Evolutionary conservation across 139 green algal genomes (phyloP).

Genomic region (Coelastrella sp.): DNA sequence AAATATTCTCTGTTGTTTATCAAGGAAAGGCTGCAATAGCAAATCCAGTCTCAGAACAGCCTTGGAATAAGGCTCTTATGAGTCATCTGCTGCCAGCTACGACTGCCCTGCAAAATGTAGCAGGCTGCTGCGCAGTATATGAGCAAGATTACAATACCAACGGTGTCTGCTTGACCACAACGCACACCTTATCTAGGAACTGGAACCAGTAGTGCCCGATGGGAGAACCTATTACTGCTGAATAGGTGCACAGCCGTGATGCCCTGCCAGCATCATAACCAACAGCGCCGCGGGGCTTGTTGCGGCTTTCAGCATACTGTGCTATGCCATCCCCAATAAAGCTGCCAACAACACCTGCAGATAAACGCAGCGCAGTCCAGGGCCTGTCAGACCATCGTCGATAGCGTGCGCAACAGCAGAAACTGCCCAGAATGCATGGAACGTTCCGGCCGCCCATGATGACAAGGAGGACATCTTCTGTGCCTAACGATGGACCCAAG

Average conservation of each 20-base stretch:
- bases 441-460: too few species aligned
- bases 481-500: too few species aligned
- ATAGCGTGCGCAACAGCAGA: background rate
- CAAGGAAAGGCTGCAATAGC: too few species aligned
- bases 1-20: too few species aligned
- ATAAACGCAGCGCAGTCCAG: background rate
- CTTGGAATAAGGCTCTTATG: too few species aligned
- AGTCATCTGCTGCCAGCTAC: too few species aligned
- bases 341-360: slow-evolving; percentile 61
- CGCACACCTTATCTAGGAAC: slow-evolving; percentile 63
- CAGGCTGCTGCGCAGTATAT: too few species aligned
- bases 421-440: background rate
- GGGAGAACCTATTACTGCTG: slow-evolving; percentile 52
- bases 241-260: slow-evolving; percentile 53
- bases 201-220: slow-evolving; percentile 66
- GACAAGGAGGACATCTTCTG: too few species aligned
- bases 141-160: too few species aligned
- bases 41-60: too few species aligned
- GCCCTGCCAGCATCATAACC: slow-evolving; percentile 54
- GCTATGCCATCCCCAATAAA: slow-evolving; percentile 66
- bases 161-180: background rate
- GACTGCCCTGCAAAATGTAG: too few species aligned
- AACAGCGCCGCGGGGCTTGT: background rate
- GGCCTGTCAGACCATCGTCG: background rate
- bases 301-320: slow-evolving; percentile 45